Evolutionary conservation across 108 stramenopile species (phyloP).

Genomic region (Hondaea fermentalgiana): DNA sequence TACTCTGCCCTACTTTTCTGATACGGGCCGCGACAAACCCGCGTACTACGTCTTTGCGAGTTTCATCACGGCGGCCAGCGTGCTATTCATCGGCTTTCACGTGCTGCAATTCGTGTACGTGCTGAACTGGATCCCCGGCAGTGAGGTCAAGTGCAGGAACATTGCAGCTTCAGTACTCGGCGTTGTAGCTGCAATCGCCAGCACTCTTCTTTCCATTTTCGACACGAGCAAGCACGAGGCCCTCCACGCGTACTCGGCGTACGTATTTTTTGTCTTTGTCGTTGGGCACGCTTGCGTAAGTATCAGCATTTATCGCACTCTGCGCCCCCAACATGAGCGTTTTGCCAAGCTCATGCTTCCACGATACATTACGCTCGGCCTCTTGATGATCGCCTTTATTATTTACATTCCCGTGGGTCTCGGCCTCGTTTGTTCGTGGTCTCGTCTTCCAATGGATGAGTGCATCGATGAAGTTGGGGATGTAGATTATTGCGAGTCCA

Average conservation of each 20-base stretch:
- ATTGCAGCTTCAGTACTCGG: neutral
- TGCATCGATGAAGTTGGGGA: neutral
- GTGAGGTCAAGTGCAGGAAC: neutral
- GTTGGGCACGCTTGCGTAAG: neutral
- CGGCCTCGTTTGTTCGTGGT: neutral
- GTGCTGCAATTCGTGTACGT: neutral
- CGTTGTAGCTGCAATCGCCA: neutral
- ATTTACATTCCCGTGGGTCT: slow-evolving; percentile 7
- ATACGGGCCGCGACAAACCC: neutral
- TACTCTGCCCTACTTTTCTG: neutral
- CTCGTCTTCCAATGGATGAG: neutral
- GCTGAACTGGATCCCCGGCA: neutral
- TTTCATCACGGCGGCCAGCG: neutral
- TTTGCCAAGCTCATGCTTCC: neutral
- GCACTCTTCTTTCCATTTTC: neutral
- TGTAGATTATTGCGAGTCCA: neutral
- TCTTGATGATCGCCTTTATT: neutral
- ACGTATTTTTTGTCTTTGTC: neutral
- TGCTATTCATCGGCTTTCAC: neutral
- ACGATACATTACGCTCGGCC: neutral
- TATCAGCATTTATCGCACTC: neutral
- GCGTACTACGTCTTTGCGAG: neutral
- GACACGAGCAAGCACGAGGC: neutral
- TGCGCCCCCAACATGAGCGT: neutral
- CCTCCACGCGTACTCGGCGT: neutral